Base-by-base conservation (phyloP, 2,329 filamentous ascomycete species). In the Ophiostoma ulmi region DNA sequence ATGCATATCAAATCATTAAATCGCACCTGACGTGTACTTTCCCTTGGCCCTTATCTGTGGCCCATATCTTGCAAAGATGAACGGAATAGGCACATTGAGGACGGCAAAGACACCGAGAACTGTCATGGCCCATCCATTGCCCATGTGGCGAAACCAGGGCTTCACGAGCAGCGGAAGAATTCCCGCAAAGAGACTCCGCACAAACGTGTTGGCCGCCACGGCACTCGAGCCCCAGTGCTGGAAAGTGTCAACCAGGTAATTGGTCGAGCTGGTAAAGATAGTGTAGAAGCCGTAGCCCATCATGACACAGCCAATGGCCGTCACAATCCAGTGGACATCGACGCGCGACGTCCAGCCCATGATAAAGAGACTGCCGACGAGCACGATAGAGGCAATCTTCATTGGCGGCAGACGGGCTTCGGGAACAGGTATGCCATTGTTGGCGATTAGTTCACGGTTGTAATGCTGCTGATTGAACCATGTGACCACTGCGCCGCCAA, bases 131-230 rank as follows among this genome's bases (percentile, higher is more conserved):
- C 87, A 89, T 0, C 88, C 88, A 1, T 90, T 76, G 0, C 88
- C 88, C 1, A 91, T 77, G 1, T 80, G 79, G n/a, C 82, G 78
- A 75, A 89, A 91, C 85, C 91, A 87, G 58, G 82, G 79, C 10
- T 83, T 77, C 0, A 85, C 88, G 67, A 84, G 84, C 4, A 91
- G 79, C 0, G 89, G 89, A 0, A 90, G 80, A 2, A 87, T 79
- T 0, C 86, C 87, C 20, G 86, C 88, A 31, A 87, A 81, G 0
- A 88, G 78, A 0, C 80, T 83, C 1, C 88, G 80, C 4, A 87
- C 77, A 5, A 91, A 84, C 0, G 88, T 89, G 73, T 84, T 89
- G 0, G 88, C 88, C 0, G 89, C 89, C 6, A 90, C 84, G 1
- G 87, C 89, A 1, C 83, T 84, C 17, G 89, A 88, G 0, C 87